Conservation (phyloP, 768 basidiomycete genomes). For the Boletus subcaerulescens region DNA sequence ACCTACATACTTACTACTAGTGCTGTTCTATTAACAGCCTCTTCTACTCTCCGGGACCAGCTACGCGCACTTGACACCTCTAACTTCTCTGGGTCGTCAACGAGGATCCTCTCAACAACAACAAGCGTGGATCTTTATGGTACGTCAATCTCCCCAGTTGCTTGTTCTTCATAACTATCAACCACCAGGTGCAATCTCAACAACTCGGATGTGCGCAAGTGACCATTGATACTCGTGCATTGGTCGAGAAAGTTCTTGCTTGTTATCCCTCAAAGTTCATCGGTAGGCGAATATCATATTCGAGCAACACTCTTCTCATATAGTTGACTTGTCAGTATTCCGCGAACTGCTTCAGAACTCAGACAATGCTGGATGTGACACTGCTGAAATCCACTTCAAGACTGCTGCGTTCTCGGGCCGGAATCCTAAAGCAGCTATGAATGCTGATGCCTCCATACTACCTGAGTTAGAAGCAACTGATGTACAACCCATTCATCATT, state of each 20-base stretch:
- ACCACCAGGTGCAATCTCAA: not conserved
- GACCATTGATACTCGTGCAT: not conserved
- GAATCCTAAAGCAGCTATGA: no score
- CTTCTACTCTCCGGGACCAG: no score
- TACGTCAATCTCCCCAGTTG: not conserved
- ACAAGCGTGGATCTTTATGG: not conserved
- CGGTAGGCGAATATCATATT: not conserved
- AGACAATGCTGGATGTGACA: not conserved
- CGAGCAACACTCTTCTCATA: not conserved
- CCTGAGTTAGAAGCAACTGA: not conserved
- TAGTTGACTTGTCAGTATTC: not conserved
- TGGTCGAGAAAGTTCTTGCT: not conserved
- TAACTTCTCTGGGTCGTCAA: no score
- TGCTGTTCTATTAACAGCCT: no score
- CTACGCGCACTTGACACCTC: no score
- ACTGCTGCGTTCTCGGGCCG: not conserved
- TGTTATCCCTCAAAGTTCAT: not conserved
- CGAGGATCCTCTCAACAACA: no score
- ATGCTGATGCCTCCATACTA: no score
- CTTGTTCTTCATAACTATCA: not conserved
- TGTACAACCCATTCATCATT: not conserved
- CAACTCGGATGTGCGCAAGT: not conserved
- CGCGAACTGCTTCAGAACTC: slow-evolving; percentile 2
- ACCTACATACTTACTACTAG: no score
- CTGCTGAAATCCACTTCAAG: not conserved